Percentiles rank a stretch among this genome's conserved stretches.
Conservation (phyloP, 495 filamentous ascomycete genomes). For the Aspergillus biplanus region DNA sequence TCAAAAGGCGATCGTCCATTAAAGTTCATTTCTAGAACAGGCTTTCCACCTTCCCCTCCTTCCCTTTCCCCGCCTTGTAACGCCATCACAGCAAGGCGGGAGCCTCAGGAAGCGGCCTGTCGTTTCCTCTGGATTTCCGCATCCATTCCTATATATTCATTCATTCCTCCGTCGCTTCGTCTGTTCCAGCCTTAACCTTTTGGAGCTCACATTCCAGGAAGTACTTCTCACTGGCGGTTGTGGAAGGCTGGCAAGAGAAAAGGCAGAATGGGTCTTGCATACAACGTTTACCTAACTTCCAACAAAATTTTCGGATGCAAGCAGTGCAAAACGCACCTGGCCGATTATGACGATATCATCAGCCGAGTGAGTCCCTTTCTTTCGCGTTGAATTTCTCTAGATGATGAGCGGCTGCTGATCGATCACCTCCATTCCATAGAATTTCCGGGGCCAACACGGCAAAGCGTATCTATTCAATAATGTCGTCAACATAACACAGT, state of each 20-base stretch:
- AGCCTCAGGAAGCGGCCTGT: constrained; percentile 16
- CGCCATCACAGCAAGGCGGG: constrained; percentile 20
- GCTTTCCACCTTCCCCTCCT: constrained; percentile 5
- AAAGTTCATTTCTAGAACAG: neutral
- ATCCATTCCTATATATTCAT: constrained; percentile 10
- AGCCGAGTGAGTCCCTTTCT: constrained; percentile 68
- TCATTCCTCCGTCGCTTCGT: constrained; percentile 8
- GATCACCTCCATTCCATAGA: constrained; percentile 55
- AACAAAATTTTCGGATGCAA: constrained; percentile 95
- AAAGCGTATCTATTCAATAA: constrained; percentile 96
- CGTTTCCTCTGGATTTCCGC: neutral
- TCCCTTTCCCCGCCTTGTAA: constrained; percentile 18
- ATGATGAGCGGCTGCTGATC: constrained; percentile 19
- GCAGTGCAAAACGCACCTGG: constrained; percentile 91
- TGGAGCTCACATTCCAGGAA: constrained; percentile 27
- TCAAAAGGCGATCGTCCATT: neutral
- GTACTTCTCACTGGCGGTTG: constrained; percentile 18
- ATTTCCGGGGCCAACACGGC: constrained; percentile 97
- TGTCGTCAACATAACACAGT: constrained; percentile 85
- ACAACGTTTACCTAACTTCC: constrained; percentile 93
- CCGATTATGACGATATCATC: constrained; percentile 94
- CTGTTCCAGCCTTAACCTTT: constrained; percentile 6
- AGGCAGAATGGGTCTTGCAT: constrained; percentile 83
- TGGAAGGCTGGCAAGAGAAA: constrained; percentile 23
- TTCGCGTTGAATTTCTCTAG: constrained; percentile 15